These are phyloP conservation scores for Colletotrichum lentis DNA, from an alignment of 2,329 filamentous ascomycete species.

Conservation along the genomic window DNA sequence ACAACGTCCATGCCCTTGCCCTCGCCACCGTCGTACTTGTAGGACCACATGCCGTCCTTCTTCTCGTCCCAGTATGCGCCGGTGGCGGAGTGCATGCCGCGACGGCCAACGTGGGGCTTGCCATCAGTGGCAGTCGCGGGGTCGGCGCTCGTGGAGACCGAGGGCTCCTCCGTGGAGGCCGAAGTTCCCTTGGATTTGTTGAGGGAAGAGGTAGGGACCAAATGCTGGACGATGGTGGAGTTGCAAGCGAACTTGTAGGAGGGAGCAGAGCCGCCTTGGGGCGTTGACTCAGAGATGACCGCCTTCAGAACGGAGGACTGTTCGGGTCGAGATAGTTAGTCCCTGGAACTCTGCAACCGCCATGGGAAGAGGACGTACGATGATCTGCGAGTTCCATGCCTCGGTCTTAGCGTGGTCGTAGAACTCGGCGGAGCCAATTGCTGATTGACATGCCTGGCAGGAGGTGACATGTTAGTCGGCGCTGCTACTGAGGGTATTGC, in stretches of 20 bases:
- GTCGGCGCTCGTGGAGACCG: conserved; percentile 63
- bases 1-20: conserved; percentile 74
- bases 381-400: conserved; percentile 91
- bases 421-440: conserved; percentile 75
- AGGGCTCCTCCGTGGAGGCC: conserved; percentile 58
- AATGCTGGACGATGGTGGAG: conserved; percentile 97
- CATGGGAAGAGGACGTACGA: conserved; percentile 65
- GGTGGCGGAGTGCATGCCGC: conserved; percentile 89
- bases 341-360: not conserved
- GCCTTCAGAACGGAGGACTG: conserved; percentile 80
- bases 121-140: conserved; percentile 65
- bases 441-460: conserved; percentile 79
- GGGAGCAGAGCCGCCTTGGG: conserved; percentile 64
- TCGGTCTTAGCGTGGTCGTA: conserved; percentile 90
- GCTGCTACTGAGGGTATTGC: not conserved
- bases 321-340: conserved; percentile 28
- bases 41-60: conserved; percentile 89
- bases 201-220: conserved; percentile 71
- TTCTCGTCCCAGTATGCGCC: conserved; percentile 92
- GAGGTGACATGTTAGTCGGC: conserved; percentile 35
- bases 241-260: conserved; percentile 95
- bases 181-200: conserved; percentile 67
- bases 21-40: conserved; percentile 79
- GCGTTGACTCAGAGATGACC: conserved; percentile 77
- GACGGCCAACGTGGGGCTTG: conserved; percentile 78